Percentiles rank a stretch among this genome's conserved stretches.
Evolutionary conservation across 805 yeast genomes (phyloP).

Genomic region (Ogataea pignaliae): DNA sequence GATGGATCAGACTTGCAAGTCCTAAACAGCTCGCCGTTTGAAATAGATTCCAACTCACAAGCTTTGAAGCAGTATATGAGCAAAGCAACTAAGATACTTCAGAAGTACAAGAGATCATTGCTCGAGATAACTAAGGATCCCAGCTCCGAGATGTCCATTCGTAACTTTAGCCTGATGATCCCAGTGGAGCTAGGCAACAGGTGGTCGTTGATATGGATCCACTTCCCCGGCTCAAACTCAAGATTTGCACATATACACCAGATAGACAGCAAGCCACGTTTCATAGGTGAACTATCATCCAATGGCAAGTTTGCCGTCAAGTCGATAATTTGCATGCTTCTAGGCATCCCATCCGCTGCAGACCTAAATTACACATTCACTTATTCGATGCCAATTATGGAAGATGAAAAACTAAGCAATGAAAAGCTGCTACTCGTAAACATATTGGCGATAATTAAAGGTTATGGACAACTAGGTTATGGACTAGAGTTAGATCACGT

Average conservation of each 20-base stretch:
- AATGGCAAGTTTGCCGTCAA: conserved; percentile 13
- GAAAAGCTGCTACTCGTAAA: conserved; percentile 14
- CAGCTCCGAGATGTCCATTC: not conserved
- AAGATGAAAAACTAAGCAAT: conserved; percentile 18
- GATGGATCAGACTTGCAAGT: conserved; percentile 1
- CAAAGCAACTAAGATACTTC: not conserved
- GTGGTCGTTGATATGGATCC: conserved; percentile 27
- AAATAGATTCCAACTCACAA: not conserved
- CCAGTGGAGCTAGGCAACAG: conserved; percentile 15
- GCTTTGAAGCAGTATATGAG: not conserved
- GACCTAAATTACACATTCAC: conserved; percentile 10
- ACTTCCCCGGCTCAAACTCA: conserved; percentile 10
- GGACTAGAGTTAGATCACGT: not conserved
- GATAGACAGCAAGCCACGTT: conserved; percentile 18
- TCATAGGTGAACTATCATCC: conserved; percentile 13
- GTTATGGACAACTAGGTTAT: conserved; percentile 11
- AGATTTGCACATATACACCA: conserved; percentile 19
- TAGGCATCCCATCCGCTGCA: conserved; percentile 11
- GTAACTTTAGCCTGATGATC: conserved; percentile 18
- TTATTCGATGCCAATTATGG: conserved; percentile 21
- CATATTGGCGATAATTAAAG: conserved; percentile 14
- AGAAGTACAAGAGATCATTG: not conserved
- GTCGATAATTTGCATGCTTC: conserved; percentile 10
- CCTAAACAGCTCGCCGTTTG: not conserved
- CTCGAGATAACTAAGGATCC: not conserved